These are phyloP conservation scores for Metarhizium anisopliae DNA, from an alignment of 2,329 filamentous ascomycete genomes.

Conservation along the genomic window DNA sequence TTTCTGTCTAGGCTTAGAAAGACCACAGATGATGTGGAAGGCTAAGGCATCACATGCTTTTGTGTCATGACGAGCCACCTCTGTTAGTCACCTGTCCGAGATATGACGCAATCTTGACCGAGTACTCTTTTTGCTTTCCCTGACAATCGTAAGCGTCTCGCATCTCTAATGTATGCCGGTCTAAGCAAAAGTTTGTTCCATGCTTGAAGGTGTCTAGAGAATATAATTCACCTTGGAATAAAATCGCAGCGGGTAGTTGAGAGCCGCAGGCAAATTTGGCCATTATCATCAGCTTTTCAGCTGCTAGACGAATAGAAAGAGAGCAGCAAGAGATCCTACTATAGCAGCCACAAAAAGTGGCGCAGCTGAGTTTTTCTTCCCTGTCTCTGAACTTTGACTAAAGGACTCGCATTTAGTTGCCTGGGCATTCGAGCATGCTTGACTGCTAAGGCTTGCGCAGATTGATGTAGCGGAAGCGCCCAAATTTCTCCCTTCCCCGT, in stretches of 20 bases:
- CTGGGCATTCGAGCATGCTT: conserved; percentile 39
- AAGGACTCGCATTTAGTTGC: conserved; percentile 28
- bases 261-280: neutral
- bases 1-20: neutral
- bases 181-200: no score
- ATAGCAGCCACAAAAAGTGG: neutral
- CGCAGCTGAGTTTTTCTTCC: no score
- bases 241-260: neutral
- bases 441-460: conserved; percentile 45
- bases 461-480: conserved; percentile 40
- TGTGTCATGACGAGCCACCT: neutral
- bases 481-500: conserved; percentile 28
- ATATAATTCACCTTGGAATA: neutral
- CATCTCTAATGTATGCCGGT: no score
- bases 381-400: conserved; percentile 9
- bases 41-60: neutral
- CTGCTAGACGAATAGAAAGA: neutral
- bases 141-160: no score
- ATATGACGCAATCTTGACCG: no score
- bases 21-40: neutral
- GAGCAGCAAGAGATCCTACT: neutral
- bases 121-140: neutral
- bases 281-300: neutral
- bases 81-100: neutral
- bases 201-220: no score